Base-by-base conservation (phyloP, 768 basidiomycete species). In the Mycena filopes region DNA sequence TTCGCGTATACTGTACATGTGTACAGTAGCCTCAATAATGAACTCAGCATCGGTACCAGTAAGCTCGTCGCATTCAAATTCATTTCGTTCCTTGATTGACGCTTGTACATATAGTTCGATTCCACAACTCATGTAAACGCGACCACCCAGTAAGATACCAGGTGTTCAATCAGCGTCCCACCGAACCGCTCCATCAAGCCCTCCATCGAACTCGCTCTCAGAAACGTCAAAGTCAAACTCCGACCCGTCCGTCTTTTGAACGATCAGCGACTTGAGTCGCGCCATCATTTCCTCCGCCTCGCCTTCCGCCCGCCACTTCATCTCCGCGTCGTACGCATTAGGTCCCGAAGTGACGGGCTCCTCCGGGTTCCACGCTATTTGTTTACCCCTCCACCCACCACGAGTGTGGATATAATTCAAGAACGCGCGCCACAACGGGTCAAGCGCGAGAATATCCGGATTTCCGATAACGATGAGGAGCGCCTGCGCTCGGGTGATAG, bases 341-440 rank as follows among this genome's bases (percentile, higher is more conserved):
- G 16, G 28, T n/a, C 29, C 55, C 23, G 45, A 25, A 38, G 36
- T 29, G 38, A 82, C 78, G 8, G 79, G 70, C 6, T 74, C 79
- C 0, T 63, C 62, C 0, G 85, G 81, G 66, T 88, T 82, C 87
- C 88, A 89, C 9, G 79, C 71, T 38, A 85, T 83, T 8, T 75
- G 73, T 7, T 78, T 77, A 8, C 88, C 88, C 31, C 72, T 79
- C 85, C 88, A 90, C 1, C 87, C 89, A 2, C 83, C 82, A 16
- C 83, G 81, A 20, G 69, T 53, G 64, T 86, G 73, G n/a, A 89
- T 74, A 66, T 86, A 89, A 61, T 87, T 88, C 50, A 90, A 71
- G 78, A 89, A 89, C 0, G 76, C 73, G 4, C 88, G 76, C 89
- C 89, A 89, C 3, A 89, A 76, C 1, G 88, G 88, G 65, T 90